A percentile compares a stretch with the other conserved stretches of the same genome.
Conservation (phyloP, 2,329 filamentous ascomycete genomes). For the Boeremia exigua region DNA sequence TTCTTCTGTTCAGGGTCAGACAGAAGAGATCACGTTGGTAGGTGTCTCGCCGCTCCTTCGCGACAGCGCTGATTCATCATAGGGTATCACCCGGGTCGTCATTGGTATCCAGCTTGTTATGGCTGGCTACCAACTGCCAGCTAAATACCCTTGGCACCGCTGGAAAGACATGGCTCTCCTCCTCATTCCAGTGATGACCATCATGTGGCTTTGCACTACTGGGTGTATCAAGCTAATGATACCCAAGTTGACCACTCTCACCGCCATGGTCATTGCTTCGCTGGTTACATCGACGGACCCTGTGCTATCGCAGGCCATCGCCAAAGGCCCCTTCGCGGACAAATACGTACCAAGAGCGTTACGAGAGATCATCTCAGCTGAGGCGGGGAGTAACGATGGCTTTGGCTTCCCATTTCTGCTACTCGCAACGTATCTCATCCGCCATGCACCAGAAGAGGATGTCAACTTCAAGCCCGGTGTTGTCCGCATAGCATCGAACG, state of each 20-base stretch:
- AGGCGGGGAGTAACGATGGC: slow-evolving; percentile 68
- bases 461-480: slow-evolving; percentile 31
- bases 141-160: slow-evolving; percentile 58
- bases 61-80: background rate
- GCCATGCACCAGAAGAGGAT: slow-evolving; percentile 54
- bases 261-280: slow-evolving; percentile 63
- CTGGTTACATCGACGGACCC: slow-evolving; percentile 69
- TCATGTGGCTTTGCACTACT: slow-evolving; percentile 67
- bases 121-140: slow-evolving; percentile 67
- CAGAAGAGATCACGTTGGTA: slow-evolving; percentile 52
- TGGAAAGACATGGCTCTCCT: slow-evolving; percentile 63
- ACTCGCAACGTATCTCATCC: slow-evolving; percentile 63
- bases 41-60: background rate
- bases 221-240: slow-evolving; percentile 62
- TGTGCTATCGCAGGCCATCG: slow-evolving; percentile 67
- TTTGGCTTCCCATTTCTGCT: slow-evolving; percentile 67
- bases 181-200: slow-evolving; percentile 65
- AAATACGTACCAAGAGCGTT: slow-evolving; percentile 65
- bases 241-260: slow-evolving; percentile 58
- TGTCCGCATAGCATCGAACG: background rate
- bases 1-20: slow-evolving; percentile 39
- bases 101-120: slow-evolving; percentile 70
- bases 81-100: slow-evolving; percentile 63
- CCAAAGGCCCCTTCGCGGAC: slow-evolving; percentile 68
- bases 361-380: slow-evolving; percentile 67